phyloP scores from a whole-genome alignment of 352 stramenopile genomes.

The Phytopythium litorale region DNA sequence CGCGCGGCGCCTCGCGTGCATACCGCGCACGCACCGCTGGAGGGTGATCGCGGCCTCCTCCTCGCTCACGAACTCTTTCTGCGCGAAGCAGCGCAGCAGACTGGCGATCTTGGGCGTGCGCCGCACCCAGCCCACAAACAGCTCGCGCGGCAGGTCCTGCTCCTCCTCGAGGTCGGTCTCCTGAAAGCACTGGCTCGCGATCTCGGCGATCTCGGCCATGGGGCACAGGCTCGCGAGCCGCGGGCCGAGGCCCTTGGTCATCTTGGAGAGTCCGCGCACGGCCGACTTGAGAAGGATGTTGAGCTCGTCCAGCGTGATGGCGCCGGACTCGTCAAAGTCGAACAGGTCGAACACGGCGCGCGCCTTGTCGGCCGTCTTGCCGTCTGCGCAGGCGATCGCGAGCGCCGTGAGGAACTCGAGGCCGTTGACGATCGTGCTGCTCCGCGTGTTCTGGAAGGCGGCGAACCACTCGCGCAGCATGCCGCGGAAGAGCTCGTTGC shows the following conservation, averaged over 20 bases:
- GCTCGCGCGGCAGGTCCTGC: slow-evolving; percentile 47
- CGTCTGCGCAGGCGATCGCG: slow-evolving; percentile 41
- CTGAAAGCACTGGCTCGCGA: slow-evolving; percentile 60
- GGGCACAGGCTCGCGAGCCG: slow-evolving; percentile 48
- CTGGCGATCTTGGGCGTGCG: slow-evolving; percentile 75
- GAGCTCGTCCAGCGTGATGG: slow-evolving; percentile 75
- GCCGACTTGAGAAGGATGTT: slow-evolving; percentile 71
- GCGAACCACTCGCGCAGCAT: slow-evolving; percentile 60
- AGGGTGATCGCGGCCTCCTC: slow-evolving; percentile 52
- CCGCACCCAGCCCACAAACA: slow-evolving; percentile 56
- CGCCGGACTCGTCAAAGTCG: slow-evolving; percentile 62
- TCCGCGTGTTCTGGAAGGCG: slow-evolving; percentile 62
- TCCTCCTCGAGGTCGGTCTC: slow-evolving; percentile 65
- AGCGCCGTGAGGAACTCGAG: slow-evolving; percentile 66
- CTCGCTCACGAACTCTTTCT: slow-evolving; percentile 49
- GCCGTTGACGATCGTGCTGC: slow-evolving; percentile 59
- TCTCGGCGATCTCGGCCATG: slow-evolving; percentile 53
- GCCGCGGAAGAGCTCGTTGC: slow-evolving; percentile 50
- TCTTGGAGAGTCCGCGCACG: slow-evolving; percentile 60
- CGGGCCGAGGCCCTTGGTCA: slow-evolving; percentile 55
- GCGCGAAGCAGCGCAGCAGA: slow-evolving; percentile 65
- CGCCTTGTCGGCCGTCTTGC: slow-evolving; percentile 55
- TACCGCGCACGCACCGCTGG: slow-evolving; percentile 52
- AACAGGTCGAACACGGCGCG: slow-evolving; percentile 69
- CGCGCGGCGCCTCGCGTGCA: slow-evolving; percentile 41